A percentile compares a stretch with the other conserved stretches of the same genome.
Evolutionary conservation across 805 yeast species (phyloP).

Genomic region (Cyberlindnera americana): DNA sequence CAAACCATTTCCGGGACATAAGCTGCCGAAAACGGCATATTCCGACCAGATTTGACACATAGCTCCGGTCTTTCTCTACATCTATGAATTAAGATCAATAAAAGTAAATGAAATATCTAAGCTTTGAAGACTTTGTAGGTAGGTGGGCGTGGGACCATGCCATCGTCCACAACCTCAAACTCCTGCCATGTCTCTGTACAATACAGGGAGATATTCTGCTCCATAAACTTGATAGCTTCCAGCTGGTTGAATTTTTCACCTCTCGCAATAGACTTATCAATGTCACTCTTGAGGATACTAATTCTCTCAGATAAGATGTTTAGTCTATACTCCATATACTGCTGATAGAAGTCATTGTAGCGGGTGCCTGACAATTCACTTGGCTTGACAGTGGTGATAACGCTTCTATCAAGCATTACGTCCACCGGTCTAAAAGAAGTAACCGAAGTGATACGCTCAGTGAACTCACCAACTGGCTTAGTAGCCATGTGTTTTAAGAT

Average conservation of each 20-base stretch:
- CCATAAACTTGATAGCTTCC: conserved; percentile 31
- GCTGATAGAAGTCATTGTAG: conserved; percentile 37
- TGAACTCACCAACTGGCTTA: conserved; percentile 34
- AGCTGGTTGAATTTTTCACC: conserved; percentile 36
- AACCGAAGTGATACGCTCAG: conserved; percentile 41
- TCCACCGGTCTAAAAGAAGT: conserved; percentile 41
- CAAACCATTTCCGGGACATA: background rate
- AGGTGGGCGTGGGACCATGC: conserved; percentile 24
- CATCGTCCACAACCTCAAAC: conserved; percentile 33
- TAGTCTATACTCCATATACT: conserved; percentile 38
- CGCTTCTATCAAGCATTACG: conserved; percentile 35
- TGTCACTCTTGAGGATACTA: conserved; percentile 25
- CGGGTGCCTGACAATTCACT: conserved; percentile 33
- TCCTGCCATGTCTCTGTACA: conserved; percentile 32
- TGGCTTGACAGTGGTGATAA: conserved; percentile 41
- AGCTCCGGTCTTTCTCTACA: no score
- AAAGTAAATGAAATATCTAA: conserved; percentile 1
- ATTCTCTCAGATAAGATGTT: conserved; percentile 33
- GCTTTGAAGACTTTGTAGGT: conserved; percentile 21
- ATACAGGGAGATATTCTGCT: conserved; percentile 27
- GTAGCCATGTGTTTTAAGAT: conserved; percentile 45
- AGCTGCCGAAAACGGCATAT: background rate
- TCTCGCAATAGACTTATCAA: conserved; percentile 20
- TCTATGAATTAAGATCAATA: background rate
- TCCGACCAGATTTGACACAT: conserved; percentile 1